Conservation (phyloP, 2,329 filamentous ascomycete species). For the Pseudocercospora cruenta region DNA sequence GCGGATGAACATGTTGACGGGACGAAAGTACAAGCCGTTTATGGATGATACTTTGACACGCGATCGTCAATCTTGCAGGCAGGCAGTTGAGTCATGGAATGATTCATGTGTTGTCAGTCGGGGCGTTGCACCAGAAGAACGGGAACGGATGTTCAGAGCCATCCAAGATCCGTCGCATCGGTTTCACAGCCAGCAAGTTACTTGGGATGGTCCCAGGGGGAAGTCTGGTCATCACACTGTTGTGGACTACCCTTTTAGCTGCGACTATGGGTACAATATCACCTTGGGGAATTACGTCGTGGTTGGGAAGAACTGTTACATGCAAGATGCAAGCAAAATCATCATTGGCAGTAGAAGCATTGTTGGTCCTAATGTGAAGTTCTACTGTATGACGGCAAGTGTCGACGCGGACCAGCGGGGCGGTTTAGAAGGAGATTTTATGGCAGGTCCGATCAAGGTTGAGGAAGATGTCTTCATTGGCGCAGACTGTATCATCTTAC, state of each 20-base stretch:
- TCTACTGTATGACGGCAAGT: conserved; percentile 75
- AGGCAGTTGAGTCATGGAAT: conserved; percentile 84
- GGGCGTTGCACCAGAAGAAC: conserved; percentile 68
- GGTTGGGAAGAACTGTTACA: conserved; percentile 80
- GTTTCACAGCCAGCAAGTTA: conserved; percentile 13
- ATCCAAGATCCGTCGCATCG: conserved; percentile 68
- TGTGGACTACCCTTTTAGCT: conserved; percentile 86
- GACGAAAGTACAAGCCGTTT: conserved; percentile 77
- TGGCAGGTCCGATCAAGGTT: conserved; percentile 73
- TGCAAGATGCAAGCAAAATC: conserved; percentile 84
- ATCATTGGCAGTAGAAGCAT: conserved; percentile 75
- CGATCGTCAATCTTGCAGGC: conserved; percentile 82
- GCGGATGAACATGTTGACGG: conserved; percentile 87
- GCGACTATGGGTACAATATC: conserved; percentile 96
- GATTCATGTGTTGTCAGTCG: conserved; percentile 42
- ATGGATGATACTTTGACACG: conserved; percentile 72
- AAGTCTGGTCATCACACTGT: conserved; percentile 73
- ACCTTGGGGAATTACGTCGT: conserved; percentile 81
- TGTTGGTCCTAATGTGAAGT: conserved; percentile 79
- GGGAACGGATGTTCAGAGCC: conserved; percentile 69
- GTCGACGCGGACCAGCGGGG: conserved; percentile 70
- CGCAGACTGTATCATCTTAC: conserved; percentile 62
- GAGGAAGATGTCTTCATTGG: conserved; percentile 73
- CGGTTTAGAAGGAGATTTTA: conserved; percentile 72
- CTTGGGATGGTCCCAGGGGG: conserved; percentile 46